phyloP scores from a whole-genome alignment of 2,329 filamentous ascomycete species.

The Domatiomyces catenatus region DNA sequence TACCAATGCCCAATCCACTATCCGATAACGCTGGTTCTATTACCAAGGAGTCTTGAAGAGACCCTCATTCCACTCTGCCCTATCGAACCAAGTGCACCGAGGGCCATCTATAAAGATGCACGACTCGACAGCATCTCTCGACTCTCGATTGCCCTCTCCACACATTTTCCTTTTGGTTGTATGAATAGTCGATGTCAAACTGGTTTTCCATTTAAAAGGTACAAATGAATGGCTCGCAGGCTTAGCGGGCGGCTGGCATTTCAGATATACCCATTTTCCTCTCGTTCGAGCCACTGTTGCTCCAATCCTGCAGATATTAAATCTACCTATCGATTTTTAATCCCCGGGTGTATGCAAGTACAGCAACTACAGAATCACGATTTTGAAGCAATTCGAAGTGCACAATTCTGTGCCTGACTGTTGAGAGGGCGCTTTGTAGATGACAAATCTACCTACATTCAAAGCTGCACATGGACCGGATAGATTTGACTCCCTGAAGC shows the following conservation, averaged over 20 bases:
- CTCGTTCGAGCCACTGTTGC: not conserved
- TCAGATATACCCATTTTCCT: not conserved
- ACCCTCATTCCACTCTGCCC: not conserved
- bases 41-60: not conserved
- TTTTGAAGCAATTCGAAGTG: not conserved
- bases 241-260: not conserved
- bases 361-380: not conserved
- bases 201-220: not conserved
- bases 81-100: not conserved
- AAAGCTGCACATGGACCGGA: not conserved
- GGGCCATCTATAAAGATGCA: not conserved
- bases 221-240: not conserved
- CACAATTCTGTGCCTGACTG: not conserved
- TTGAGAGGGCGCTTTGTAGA: not conserved
- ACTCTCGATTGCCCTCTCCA: not conserved
- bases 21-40: not conserved
- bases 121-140: not conserved
- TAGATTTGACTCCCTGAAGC: not conserved
- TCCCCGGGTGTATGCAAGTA: not conserved
- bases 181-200: not conserved
- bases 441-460: not conserved
- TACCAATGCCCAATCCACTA: not conserved
- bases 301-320: not conserved
- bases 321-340: not conserved
- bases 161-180: not conserved